Evolutionary conservation across 2,329 filamentous ascomycete species (phyloP), one percentile per base, ranked within the genome.

Genomic region (Xylariales sp.): DNA sequence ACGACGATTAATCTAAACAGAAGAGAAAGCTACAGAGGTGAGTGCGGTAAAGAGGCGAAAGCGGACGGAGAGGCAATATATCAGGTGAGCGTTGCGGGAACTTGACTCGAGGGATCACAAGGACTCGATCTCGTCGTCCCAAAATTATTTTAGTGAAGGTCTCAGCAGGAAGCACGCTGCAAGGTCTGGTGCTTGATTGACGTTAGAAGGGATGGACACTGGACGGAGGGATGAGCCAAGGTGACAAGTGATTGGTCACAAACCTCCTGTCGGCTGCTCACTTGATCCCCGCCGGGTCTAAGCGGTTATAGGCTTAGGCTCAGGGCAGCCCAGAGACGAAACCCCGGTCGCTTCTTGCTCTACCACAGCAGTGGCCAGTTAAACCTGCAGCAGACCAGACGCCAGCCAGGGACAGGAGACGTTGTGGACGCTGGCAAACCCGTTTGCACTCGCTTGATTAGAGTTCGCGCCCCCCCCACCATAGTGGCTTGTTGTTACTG

Each of bases 221-320:
- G 37, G 20, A 40, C n/a, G 11, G 15, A 9, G 16, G 29, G 28
- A 29, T 14, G 28, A 20, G 20, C 12, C 19, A 33, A 21, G 15
- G 28, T 24, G 38, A 25, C 20, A n/a, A 10, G 11, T 21, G 28
- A 40, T 40, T 40, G 38, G 38, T 34, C 38, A n/a, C n/a, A n/a
- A 27, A 27, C 24, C 24, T 27, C 24, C n/a, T 8, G 24, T 27
- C 24, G 24, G 24, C 24, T 27, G 24, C n/a, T 27, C 24, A 27
- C 24, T 8, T 8, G 24, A 27, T 27, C 24, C 24, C 24, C 24
- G 24, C 24, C 24, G 8, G 7, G 31, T 16, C 39, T 36, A 42
- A 25, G 31, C 39, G 21, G 22, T 35, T 42, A 16, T 35, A n/a
- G 39, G 39, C 29, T 35, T 35, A 36, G 39, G n/a, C 22, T 25